Percentiles rank a stretch among this genome's conserved stretches.
These are phyloP conservation scores for Oryza australiensis DNA, from an alignment of 176 grass and related monocot species.

Conservation along the genomic window DNA sequence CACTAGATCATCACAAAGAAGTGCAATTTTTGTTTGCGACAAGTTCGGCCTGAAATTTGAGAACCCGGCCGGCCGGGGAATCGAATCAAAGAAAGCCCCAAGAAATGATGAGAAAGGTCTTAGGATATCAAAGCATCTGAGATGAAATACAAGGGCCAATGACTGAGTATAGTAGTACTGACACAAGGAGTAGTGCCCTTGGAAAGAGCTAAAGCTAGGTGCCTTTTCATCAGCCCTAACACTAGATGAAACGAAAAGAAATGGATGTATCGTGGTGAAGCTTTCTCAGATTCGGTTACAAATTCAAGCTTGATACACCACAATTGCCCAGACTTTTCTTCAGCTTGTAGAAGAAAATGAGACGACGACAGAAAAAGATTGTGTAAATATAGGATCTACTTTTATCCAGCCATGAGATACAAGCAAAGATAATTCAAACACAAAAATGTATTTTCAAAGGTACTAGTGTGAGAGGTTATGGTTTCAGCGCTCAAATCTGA, in stretches of 20 bases:
- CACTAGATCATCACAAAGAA: constrained; percentile 13
- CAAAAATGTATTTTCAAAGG: background rate
- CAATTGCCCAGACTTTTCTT: constrained; percentile 7
- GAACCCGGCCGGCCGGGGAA: constrained; percentile 10
- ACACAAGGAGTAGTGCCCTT: constrained; percentile 40
- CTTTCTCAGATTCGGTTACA: constrained; percentile 34
- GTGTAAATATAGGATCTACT: background rate
- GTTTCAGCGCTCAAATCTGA: background rate
- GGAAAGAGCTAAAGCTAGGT: constrained; percentile 44
- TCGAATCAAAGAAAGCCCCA: constrained; percentile 11
- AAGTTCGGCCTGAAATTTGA: constrained; percentile 3
- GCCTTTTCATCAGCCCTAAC: constrained; percentile 32
- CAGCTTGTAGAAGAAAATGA: background rate
- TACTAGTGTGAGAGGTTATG: background rate
- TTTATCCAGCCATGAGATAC: background rate
- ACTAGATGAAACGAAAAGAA: constrained; percentile 24
- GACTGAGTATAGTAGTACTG: constrained; percentile 22
- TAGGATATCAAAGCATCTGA: constrained; percentile 22
- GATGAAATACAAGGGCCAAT: background rate
- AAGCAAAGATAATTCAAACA: background rate
- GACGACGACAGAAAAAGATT: background rate
- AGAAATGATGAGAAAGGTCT: constrained; percentile 1
- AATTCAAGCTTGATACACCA: constrained; percentile 19
- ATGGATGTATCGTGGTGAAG: constrained; percentile 47
- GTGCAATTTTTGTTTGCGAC: constrained; percentile 20